These are phyloP conservation scores for Vaccinium macrocarpon DNA, from an alignment of 148 eudicot genomes.

Conservation along the genomic window DNA sequence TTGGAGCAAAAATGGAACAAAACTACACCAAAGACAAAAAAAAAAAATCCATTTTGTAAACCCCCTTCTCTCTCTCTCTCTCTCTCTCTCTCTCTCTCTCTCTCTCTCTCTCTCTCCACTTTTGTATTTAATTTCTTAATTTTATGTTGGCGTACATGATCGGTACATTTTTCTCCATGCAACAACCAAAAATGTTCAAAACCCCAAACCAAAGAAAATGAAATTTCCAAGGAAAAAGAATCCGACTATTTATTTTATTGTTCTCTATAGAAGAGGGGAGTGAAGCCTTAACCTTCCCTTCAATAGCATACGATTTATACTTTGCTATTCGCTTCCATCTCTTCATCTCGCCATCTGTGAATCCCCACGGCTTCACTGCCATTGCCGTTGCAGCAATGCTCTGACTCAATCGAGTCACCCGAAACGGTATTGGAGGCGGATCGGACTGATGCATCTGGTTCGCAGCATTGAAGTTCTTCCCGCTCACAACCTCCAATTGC, in stretches of 20 bases:
- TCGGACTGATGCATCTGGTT: constrained; percentile 20
- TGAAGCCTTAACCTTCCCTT: constrained; percentile 80
- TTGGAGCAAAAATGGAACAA: too few species aligned
- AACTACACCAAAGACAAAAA: too few species aligned
- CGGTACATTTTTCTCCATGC: too few species aligned
- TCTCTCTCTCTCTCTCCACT: too few species aligned
- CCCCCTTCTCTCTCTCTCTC: too few species aligned
- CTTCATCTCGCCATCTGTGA: constrained; percentile 57
- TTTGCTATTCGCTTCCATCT: constrained; percentile 63
- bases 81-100: too few species aligned
- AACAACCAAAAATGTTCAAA: too few species aligned
- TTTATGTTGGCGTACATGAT: too few species aligned
- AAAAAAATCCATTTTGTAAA: too few species aligned
- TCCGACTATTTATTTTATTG: background rate
- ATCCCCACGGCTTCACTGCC: constrained; percentile 59
- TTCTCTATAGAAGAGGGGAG: background rate
- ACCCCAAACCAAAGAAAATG: too few species aligned
- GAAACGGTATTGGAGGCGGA: constrained; percentile 1
- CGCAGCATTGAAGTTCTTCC: constrained; percentile 16
- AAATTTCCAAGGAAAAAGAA: background rate
- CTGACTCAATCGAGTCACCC: constrained; percentile 17
- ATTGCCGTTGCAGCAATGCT: constrained; percentile 10
- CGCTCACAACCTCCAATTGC: too few species aligned
- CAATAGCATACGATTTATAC: constrained; percentile 65
- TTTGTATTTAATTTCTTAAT: too few species aligned